Evolutionary conservation across 306 rosid species (phyloP).

Genomic region (Cucurbita argyrosperma): DNA sequence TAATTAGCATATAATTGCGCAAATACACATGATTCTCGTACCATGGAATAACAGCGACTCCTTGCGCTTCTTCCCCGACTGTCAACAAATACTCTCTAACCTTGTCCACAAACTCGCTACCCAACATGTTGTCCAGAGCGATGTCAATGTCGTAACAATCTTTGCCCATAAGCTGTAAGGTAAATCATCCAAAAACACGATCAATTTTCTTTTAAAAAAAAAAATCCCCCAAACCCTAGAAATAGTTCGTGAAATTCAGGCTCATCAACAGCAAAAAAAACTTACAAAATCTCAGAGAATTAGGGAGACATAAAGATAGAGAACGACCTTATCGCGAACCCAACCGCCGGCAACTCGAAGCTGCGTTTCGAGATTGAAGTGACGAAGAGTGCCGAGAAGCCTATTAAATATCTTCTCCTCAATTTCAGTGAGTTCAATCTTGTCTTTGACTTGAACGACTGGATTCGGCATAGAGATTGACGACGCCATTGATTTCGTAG

Average conservation of each 20-base stretch:
- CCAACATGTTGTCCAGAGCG: conserved; percentile 81
- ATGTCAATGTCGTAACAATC: conserved; percentile 87
- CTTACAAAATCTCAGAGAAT: not conserved
- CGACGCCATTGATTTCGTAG: conserved; percentile 17
- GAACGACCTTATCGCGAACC: conserved; percentile 79
- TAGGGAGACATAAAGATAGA: not conserved
- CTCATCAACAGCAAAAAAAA: not conserved
- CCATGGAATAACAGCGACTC: conserved; percentile 76
- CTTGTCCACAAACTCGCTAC: conserved; percentile 69
- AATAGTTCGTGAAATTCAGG: not conserved
- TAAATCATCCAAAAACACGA: not conserved
- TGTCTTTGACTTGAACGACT: conserved; percentile 31
- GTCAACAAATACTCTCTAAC: conserved; percentile 55
- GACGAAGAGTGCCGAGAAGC: conserved; percentile 53
- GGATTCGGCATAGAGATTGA: not conserved
- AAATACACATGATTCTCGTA: conserved; percentile 5
- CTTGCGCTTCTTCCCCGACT: conserved; percentile 71
- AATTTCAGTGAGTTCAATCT: conserved; percentile 32
- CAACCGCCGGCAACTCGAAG: conserved; percentile 99
- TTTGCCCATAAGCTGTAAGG: conserved; percentile 63
- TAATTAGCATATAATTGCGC: not conserved
- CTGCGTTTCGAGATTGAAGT: conserved; percentile 44
- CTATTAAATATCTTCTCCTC: conserved; percentile 61
- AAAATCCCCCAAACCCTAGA: not conserved
- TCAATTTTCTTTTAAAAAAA: not conserved